phyloP scores from a whole-genome alignment of 140 eudicot genomes.

The Ambrosia hybrid region DNA sequence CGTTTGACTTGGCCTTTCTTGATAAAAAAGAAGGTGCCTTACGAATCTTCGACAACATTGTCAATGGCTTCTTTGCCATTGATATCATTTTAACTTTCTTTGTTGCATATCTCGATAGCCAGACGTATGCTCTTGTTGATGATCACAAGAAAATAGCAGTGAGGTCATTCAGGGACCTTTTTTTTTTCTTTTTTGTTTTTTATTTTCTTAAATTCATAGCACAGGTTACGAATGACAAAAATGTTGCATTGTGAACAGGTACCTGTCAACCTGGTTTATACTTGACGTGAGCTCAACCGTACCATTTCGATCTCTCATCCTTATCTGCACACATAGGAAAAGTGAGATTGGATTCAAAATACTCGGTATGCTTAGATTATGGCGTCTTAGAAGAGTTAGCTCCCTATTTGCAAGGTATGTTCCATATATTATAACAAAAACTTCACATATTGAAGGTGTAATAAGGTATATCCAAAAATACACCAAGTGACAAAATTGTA shows the following conservation, averaged over 20 bases:
- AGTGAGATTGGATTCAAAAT: conserved; percentile 63
- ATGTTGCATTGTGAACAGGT: conserved; percentile 51
- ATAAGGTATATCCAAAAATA: conserved; percentile 12
- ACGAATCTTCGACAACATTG: conserved; percentile 79
- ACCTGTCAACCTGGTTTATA: conserved; percentile 87
- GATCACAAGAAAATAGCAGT: conserved; percentile 77
- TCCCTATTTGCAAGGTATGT: conserved; percentile 88
- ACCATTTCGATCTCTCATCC: conserved; percentile 78
- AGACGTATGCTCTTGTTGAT: conserved; percentile 71
- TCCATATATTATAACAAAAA: conserved; percentile 4
- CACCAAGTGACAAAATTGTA: conserved; percentile 33
- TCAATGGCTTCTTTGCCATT: conserved; percentile 82
- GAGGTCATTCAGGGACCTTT: conserved; percentile 46
- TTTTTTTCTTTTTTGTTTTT: neutral
- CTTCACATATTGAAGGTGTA: conserved; percentile 7
- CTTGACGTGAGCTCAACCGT: conserved; percentile 90
- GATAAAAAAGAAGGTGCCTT: conserved; percentile 54
- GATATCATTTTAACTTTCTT: conserved; percentile 93
- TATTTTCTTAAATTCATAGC: neutral
- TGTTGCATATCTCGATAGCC: conserved; percentile 80
- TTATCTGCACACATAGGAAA: conserved; percentile 62
- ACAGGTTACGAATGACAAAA: neutral
- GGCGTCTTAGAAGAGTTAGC: conserved; percentile 99
- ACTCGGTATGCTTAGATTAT: conserved; percentile 91
- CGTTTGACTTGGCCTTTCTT: conserved; percentile 85